Conservation (phyloP, 2,329 filamentous ascomycete species). For the Aspergillus piperis region DNA sequence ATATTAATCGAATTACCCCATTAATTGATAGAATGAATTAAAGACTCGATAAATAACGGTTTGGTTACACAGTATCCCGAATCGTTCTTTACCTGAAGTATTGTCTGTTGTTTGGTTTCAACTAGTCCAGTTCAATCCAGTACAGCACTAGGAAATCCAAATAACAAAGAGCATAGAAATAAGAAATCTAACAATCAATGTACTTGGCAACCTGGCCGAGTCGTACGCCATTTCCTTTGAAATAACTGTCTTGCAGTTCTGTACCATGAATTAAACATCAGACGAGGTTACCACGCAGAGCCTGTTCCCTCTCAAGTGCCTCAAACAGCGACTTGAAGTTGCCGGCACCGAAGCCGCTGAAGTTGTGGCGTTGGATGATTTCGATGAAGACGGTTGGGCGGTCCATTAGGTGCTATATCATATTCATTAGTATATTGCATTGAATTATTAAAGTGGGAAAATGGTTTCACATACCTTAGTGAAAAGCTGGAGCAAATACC, state of each 20-base stretch:
- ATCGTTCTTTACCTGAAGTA: too few species aligned
- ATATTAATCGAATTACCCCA: too few species aligned
- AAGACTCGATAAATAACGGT: too few species aligned
- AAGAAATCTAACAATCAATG: not conserved
- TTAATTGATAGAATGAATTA: too few species aligned
- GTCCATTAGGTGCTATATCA: slow-evolving; percentile 74
- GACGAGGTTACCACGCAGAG: slow-evolving; percentile 73
- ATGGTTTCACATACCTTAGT: slow-evolving; percentile 56
- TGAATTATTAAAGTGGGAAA: not conserved
- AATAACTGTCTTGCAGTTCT: not conserved
- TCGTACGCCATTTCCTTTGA: not conserved
- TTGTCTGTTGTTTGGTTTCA: too few species aligned
- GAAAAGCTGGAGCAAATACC: slow-evolving; percentile 76
- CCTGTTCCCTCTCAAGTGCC: slow-evolving; percentile 93
- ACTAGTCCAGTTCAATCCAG: too few species aligned
- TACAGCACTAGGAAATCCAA: not conserved
- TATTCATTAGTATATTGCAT: not conserved
- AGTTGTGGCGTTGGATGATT: slow-evolving; percentile 90
- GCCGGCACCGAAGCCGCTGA: slow-evolving; percentile 88
- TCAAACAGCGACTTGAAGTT: slow-evolving; percentile 97
- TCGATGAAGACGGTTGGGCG: slow-evolving; percentile 94
- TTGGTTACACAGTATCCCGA: too few species aligned
- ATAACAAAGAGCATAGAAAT: not conserved
- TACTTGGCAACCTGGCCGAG: not conserved
- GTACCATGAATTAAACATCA: slow-evolving; percentile 14